Conservation (phyloP, 495 filamentous ascomycete species). For the Schizothecium vesticola region DNA sequence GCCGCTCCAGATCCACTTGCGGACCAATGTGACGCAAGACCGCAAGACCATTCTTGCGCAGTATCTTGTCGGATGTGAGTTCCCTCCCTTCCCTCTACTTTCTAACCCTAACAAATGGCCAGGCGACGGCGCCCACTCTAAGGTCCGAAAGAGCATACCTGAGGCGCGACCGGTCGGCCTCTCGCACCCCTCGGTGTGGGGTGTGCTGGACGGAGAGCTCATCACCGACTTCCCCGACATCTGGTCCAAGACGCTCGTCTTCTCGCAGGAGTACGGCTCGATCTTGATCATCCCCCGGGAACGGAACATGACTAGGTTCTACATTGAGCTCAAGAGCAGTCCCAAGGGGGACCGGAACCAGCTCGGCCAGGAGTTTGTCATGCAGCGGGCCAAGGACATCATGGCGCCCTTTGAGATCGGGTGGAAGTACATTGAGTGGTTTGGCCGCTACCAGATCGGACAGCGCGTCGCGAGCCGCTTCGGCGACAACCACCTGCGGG, state of each 20-base stretch:
- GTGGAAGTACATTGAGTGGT: slow-evolving; percentile 60
- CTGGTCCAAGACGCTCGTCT: slow-evolving; percentile 61
- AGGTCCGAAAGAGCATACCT: slow-evolving; percentile 50
- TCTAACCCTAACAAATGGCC: slow-evolving; percentile 16
- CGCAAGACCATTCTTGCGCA: slow-evolving; percentile 41
- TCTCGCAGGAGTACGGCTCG: slow-evolving; percentile 54
- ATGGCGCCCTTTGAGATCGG: slow-evolving; percentile 56
- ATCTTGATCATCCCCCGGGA: slow-evolving; percentile 66
- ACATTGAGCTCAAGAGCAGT: slow-evolving; percentile 58
- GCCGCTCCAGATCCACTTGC: slow-evolving; percentile 41
- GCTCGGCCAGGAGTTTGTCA: slow-evolving; percentile 58
- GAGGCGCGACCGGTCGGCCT: slow-evolving; percentile 53
- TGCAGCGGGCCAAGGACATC: slow-evolving; percentile 56
- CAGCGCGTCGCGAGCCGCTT: slow-evolving; percentile 61
- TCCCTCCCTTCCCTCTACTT: not conserved
- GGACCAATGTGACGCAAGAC: slow-evolving; percentile 35
- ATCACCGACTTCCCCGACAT: slow-evolving; percentile 65
- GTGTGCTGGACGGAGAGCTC: slow-evolving; percentile 62
- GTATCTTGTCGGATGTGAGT: slow-evolving; percentile 50
- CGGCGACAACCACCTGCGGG: slow-evolving; percentile 45
- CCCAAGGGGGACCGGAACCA: slow-evolving; percentile 44
- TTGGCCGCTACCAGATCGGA: slow-evolving; percentile 57
- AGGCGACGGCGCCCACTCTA: slow-evolving; percentile 49
- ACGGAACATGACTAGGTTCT: slow-evolving; percentile 60
- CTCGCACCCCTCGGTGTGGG: slow-evolving; percentile 62